Evolutionary conservation across 2,329 filamentous ascomycete genomes (phyloP).

Genomic region (Dryadomyces sulphureus): DNA sequence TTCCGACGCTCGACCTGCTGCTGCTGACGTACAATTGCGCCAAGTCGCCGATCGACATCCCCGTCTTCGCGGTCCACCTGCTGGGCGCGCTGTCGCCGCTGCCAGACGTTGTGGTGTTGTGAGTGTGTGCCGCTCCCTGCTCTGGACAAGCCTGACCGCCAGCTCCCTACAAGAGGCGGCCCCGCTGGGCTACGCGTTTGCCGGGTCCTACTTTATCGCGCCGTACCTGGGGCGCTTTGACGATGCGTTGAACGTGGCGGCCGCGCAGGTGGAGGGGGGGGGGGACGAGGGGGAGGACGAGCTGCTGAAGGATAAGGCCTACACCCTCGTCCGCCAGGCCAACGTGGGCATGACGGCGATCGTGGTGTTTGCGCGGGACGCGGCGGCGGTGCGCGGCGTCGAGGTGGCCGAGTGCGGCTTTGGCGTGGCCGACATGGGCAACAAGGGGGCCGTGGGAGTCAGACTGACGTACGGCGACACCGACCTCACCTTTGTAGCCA

Average conservation of each 20-base stretch:
- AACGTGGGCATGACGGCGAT: constrained; percentile 85
- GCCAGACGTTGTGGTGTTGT: constrained; percentile 43
- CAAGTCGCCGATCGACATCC: constrained; percentile 52
- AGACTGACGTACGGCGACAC: constrained; percentile 46
- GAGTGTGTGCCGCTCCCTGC: constrained; percentile 17
- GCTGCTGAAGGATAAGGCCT: constrained; percentile 19
- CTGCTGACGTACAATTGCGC: constrained; percentile 85
- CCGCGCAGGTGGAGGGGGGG: constrained; percentile 18
- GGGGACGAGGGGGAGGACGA: background rate
- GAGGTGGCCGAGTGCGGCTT: constrained; percentile 73
- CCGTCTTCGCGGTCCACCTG: constrained; percentile 57
- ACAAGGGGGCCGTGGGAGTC: constrained; percentile 83
- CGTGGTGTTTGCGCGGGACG: constrained; percentile 64
- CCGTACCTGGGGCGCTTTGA: constrained; percentile 62
- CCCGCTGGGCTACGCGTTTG: constrained; percentile 69
- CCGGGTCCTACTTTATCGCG: constrained; percentile 64
- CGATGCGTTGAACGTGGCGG: constrained; percentile 57
- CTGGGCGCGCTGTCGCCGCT: constrained; percentile 40
- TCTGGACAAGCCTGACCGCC: background rate
- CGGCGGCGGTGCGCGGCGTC: constrained; percentile 45
- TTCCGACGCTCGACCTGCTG: constrained; percentile 49
- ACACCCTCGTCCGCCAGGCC: constrained; percentile 53
- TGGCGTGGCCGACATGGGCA: constrained; percentile 77
- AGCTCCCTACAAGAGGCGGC: constrained; percentile 83
- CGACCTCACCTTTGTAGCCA: constrained; percentile 71